Evolutionary conservation across 768 basidiomycete species (phyloP), one percentile per base, ranked within the genome.

Genomic region (Hysterangium stoloniferum): DNA sequence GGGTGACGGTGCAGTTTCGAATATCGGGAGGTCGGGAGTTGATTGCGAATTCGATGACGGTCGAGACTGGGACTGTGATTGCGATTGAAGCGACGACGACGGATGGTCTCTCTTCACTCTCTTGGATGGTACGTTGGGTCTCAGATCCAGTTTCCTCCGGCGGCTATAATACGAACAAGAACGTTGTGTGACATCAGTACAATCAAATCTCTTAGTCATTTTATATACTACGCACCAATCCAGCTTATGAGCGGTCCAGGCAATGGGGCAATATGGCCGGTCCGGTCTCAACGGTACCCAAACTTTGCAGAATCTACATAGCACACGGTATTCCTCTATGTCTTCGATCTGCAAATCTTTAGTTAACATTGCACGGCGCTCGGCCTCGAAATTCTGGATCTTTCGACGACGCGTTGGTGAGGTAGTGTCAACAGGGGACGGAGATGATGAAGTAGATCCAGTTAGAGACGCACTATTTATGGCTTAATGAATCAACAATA

Each of bases 241-340:
- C 20, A 43, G 7, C 33, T 51, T 51, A 29, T 51, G 49, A 9
- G 37, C 49, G 7, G 89, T 86, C 86, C 86, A 89, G 0, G 86
- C 86, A 48, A 88, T 89, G n/a, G 80, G 83, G 60, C 86, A 90
- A 59, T 87, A 90, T 0, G 85, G 88, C 49, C 85, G 87, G 62
- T 90, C 49, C 28, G 27, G 40, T 25, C 49, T 31, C 17, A 51
- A 15, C 13, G 40, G 38, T 4, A 51, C 32, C 49, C 49, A 51
- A 1, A 29, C 42, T 17, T 51, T 40, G 17, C 49, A 51, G 22
- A 41, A 43, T 4, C 27, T 27, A 37, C 49, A 51, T 8, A 51
- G 40, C 9, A 41, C 49, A 28, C 41, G 37, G 28, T 51, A 51
- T 27, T 86, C 78, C 64, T 88, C 85, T 61, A 86, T 86, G 55